Conservation (phyloP, 2,329 filamentous ascomycete species). For the Lomentospora prolificans region DNA sequence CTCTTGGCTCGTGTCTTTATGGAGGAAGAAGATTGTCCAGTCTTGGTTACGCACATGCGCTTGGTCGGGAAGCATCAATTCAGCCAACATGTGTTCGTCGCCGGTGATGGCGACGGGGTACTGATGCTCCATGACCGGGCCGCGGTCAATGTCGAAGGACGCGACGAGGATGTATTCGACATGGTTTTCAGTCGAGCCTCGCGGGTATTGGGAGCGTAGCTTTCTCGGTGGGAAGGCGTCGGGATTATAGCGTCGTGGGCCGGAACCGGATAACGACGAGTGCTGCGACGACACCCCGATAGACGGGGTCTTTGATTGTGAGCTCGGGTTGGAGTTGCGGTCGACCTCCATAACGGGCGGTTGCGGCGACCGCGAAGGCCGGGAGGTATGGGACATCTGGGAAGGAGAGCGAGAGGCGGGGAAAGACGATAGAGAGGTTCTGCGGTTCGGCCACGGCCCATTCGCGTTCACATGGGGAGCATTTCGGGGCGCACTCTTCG, state of each 20-base stretch:
- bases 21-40: slow-evolving; percentile 98
- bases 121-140: slow-evolving; percentile 97
- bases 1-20: slow-evolving; percentile 82
- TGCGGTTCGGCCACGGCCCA: slow-evolving; percentile 23
- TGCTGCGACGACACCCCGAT: slow-evolving; percentile 50
- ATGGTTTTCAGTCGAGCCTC: slow-evolving; percentile 74
- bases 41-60: slow-evolving; percentile 91
- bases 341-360: slow-evolving; percentile 31
- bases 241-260: slow-evolving; percentile 38
- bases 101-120: slow-evolving; percentile 91
- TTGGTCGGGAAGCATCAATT: slow-evolving; percentile 96
- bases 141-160: slow-evolving; percentile 92
- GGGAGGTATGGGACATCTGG: slow-evolving; percentile 44
- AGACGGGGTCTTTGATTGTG: slow-evolving; percentile 50
- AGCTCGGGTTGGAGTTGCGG: slow-evolving; percentile 45
- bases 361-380: slow-evolving; percentile 46
- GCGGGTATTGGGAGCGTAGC: slow-evolving; percentile 65
- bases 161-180: slow-evolving; percentile 98
- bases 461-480: slow-evolving; percentile 17
- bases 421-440: slow-evolving; percentile 56
- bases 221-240: slow-evolving; percentile 42
- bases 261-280: slow-evolving; percentile 41
- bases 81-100: slow-evolving; percentile 95
- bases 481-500: slow-evolving; percentile 27
- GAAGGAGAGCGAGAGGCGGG: slow-evolving; percentile 49